Percentiles rank a stretch among this genome's conserved stretches.
These are phyloP conservation scores for Holtermannia corniformis DNA, from an alignment of 768 basidiomycete genomes.

Conservation along the genomic window DNA sequence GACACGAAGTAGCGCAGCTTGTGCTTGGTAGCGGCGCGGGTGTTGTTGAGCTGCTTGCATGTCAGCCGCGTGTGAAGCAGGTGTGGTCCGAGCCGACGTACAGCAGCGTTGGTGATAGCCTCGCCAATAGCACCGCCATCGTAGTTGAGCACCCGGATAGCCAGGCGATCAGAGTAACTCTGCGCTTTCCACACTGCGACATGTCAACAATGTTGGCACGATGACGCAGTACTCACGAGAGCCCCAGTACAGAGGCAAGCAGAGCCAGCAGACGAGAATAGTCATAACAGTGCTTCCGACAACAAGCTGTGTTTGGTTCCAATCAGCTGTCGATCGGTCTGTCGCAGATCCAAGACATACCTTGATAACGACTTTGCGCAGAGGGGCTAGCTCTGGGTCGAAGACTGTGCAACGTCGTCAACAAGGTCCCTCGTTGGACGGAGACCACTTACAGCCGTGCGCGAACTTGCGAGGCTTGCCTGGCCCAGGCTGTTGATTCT, in stretches of 20 bases:
- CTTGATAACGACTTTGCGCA: conserved; percentile 8
- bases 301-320: conserved; percentile 35
- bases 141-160: conserved; percentile 45
- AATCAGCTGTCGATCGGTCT: too few relatives aligned
- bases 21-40: conserved; percentile 5
- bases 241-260: conserved; percentile 44
- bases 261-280: conserved; percentile 44
- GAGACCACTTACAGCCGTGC: neutral
- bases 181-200: conserved; percentile 31
- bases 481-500: too few relatives aligned
- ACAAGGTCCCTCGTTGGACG: neutral
- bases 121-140: conserved; percentile 42
- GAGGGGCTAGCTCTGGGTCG: conserved; percentile 6
- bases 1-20: conserved; percentile 33
- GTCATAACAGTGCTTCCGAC: conserved; percentile 35
- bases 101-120: conserved; percentile 34
- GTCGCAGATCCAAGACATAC: neutral
- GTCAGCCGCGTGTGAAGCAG: neutral
- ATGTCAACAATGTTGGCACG: neutral
- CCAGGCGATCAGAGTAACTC: conserved; percentile 40
- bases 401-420: conserved; percentile 1
- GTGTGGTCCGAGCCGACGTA: conserved; percentile 9
- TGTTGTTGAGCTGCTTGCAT: neutral
- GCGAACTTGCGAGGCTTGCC: neutral
- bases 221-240: conserved; percentile 15